phyloP scores from a whole-genome alignment of 176 grass and related monocot genomes.

The Zea mays region DNA sequence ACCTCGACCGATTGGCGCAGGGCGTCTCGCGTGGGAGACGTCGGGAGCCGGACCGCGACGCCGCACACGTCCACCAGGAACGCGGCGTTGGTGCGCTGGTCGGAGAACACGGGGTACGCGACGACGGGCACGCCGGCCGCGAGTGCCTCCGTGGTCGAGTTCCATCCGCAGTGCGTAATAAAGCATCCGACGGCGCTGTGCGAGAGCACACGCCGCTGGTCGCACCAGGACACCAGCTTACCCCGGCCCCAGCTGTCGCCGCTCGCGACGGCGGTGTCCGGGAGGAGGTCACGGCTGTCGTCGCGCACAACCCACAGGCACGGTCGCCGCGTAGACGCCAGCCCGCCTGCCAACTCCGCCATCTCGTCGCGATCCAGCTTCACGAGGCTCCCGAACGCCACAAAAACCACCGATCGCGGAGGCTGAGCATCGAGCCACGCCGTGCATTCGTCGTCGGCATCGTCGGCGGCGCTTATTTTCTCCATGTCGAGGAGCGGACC shows the following conservation, averaged over 20 bases:
- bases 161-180: conserved; percentile 12
- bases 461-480: not conserved
- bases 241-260: not conserved
- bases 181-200: conserved; percentile 51
- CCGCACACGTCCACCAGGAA: conserved; percentile 39
- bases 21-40: conserved; percentile 23
- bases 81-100: conserved; percentile 39
- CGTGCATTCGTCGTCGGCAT: not conserved
- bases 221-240: conserved; percentile 54
- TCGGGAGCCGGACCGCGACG: conserved; percentile 34
- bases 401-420: conserved; percentile 41
- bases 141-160: conserved; percentile 43
- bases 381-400: conserved; percentile 55
- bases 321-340: conserved; percentile 4
- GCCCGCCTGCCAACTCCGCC: conserved; percentile 37
- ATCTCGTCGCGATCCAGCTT: conserved; percentile 31
- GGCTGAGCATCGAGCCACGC: conserved; percentile 43
- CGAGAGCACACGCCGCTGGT: conserved; percentile 36
- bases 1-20: conserved; percentile 36
- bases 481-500: conserved; percentile 39
- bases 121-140: conserved; percentile 47
- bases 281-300: conserved; percentile 33
- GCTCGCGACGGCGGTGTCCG: not conserved
- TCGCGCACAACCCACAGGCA: conserved; percentile 60
- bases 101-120: conserved; percentile 33